Evolutionary conservation across 176 grass and related monocot species (phyloP).

Genomic region (Oryza punctata): DNA sequence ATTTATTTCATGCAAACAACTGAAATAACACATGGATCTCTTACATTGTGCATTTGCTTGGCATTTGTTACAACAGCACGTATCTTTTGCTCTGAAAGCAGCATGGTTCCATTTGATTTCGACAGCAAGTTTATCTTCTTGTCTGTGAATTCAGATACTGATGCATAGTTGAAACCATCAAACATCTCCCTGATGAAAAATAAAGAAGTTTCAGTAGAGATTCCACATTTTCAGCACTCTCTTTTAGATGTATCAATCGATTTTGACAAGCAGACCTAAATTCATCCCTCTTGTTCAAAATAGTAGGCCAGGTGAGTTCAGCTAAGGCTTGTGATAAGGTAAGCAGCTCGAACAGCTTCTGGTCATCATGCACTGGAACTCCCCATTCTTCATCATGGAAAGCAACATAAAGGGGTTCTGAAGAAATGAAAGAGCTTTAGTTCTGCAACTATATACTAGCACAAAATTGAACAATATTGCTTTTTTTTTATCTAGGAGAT

Average conservation of each 20-base stretch:
- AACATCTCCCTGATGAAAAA: constrained; percentile 43
- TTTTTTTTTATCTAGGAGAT: constrained; percentile 7
- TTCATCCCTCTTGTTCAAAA: constrained; percentile 56
- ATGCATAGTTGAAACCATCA: constrained; percentile 41
- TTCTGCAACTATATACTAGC: background rate
- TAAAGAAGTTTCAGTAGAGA: background rate
- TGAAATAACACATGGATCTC: background rate
- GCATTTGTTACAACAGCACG: constrained; percentile 50
- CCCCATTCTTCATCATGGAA: constrained; percentile 78
- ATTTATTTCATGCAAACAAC: background rate
- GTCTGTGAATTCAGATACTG: constrained; percentile 41
- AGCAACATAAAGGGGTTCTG: constrained; percentile 43
- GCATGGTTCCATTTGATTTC: constrained; percentile 38
- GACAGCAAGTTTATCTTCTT: constrained; percentile 46
- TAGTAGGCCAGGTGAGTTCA: constrained; percentile 55
- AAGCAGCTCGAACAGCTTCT: constrained; percentile 58
- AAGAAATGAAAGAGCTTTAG: background rate
- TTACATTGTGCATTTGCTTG: constrained; percentile 48
- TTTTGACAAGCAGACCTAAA: constrained; percentile 41
- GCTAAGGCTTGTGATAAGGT: constrained; percentile 54
- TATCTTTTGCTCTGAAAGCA: constrained; percentile 63
- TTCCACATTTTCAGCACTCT: background rate
- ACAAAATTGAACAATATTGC: background rate
- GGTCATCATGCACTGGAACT: constrained; percentile 46
- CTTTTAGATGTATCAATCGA: background rate